Evolutionary conservation across 164 flowering plant species (phyloP), one percentile per base, ranked within the genome.

Genomic region (Liquidambar formosana): DNA sequence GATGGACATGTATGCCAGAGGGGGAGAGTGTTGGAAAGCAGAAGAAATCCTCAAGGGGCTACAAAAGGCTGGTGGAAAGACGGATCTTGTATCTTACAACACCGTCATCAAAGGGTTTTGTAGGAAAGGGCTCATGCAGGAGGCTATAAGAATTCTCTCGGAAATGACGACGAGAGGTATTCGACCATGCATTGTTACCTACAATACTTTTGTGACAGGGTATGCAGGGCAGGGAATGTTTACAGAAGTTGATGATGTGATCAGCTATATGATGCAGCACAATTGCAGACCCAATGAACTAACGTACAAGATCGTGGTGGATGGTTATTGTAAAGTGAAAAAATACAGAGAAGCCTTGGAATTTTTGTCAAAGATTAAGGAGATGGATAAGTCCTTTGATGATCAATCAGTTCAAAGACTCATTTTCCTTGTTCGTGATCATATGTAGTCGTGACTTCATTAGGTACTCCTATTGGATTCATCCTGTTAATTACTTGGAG

Each of bases 51-150:
- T 94, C 19, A 78, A 74, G 44, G 80, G 82, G 44, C 73, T 94
- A 18, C 71, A 79, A 46, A 73, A 71, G 53, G 68, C 85, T 26
- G 89, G 87, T 57, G 76, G 73, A 27, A 83, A 81, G 63, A 90
- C 98, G 0, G 97, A 94, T 70, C 84, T 84, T 44, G 90, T 94
- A 16, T 94, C 98, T 16, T 92, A 88, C 66, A 94, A 94, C 77
- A 94, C 94, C 9, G 93, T 92, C 63, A 94, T 94, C 56, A 94
- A 94, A 77, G 98, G 86, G 9, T 94, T 92, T 73, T 94, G 97
- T 73, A 82, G 91, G 76, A 80, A 82, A 84, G 92, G 94, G 45
- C 86, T 88, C 8, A 94, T 94, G 98, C 84, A 90, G 71, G 97
- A 94, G 53, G 97, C 97, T 4, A 65, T 88, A 48, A 84, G 85